Evolutionary conservation across 345 rosid genomes (phyloP).

Genomic region (Brassica incana): DNA sequence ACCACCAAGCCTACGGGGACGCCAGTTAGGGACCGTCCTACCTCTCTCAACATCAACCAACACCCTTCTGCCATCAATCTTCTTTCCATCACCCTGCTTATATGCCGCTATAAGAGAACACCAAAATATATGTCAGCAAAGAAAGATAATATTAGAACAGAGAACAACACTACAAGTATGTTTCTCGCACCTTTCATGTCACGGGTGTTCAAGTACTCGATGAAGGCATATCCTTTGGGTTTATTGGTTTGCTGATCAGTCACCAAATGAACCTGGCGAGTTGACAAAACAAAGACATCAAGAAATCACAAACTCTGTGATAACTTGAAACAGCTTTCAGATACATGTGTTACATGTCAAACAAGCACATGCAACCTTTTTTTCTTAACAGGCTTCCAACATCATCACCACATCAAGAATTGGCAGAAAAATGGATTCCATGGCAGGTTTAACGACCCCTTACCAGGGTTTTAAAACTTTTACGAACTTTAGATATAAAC

Average conservation of each 20-base stretch:
- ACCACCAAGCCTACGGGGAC: slow-evolving; percentile 98
- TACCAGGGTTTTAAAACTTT: slow-evolving; percentile 86
- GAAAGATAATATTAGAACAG: background rate
- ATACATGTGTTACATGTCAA: slow-evolving; percentile 22
- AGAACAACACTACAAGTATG: background rate
- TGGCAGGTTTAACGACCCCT: slow-evolving; percentile 76
- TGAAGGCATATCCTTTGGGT: slow-evolving; percentile 95
- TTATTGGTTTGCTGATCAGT: slow-evolving; percentile 73
- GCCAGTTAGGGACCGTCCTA: slow-evolving; percentile 99
- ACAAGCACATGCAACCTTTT: slow-evolving; percentile 85
- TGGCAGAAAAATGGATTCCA: slow-evolving; percentile 79
- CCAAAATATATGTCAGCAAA: slow-evolving; percentile 10
- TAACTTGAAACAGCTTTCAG: slow-evolving; percentile 26
- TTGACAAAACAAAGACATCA: slow-evolving; percentile 40
- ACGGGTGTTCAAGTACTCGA: slow-evolving; percentile 89
- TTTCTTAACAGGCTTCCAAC: slow-evolving; percentile 74
- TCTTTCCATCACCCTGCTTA: slow-evolving; percentile 99
- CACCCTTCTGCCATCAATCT: slow-evolving; percentile 97
- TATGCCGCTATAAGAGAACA: slow-evolving; percentile 68
- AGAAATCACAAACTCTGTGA: slow-evolving; percentile 33
- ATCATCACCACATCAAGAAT: slow-evolving; percentile 93
- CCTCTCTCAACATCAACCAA: slow-evolving; percentile 99
- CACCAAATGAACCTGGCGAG: slow-evolving; percentile 72
- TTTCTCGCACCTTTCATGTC: slow-evolving; percentile 84
- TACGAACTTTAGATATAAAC: slow-evolving; percentile 39